Conservation (phyloP, 2,329 filamentous ascomycete genomes). For the Hypoxylon sp. region DNA sequence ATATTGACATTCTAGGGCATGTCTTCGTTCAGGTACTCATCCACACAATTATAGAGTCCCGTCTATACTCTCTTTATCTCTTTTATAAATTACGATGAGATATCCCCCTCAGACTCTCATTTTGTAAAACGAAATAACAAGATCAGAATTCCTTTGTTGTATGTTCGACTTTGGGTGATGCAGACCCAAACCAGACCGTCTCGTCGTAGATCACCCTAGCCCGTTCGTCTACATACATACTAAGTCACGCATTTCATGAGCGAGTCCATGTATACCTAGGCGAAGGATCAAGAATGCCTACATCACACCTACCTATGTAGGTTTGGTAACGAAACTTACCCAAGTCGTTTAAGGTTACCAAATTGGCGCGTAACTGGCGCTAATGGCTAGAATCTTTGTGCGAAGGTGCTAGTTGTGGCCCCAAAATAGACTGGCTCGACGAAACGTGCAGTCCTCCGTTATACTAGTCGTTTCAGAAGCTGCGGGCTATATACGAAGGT, state of each 20-base stretch:
- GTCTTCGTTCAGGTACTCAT: too few species aligned
- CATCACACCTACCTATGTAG: slow-evolving; percentile 7
- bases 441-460: neutral
- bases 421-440: slow-evolving; percentile 13
- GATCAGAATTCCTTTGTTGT: too few species aligned
- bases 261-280: slow-evolving; percentile 1
- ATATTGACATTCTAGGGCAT: too few species aligned
- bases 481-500: neutral
- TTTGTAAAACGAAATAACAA: too few species aligned
- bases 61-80: too few species aligned
- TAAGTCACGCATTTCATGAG: neutral
- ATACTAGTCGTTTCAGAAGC: slow-evolving; percentile 3
- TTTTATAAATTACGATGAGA: too few species aligned
- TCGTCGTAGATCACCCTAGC: neutral
- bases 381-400: neutral
- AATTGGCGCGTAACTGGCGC: slow-evolving; percentile 10
- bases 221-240: neutral
- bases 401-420: slow-evolving; percentile 16
- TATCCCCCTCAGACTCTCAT: too few species aligned
- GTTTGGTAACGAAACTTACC: slow-evolving; percentile 26
- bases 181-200: neutral
- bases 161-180: neutral
- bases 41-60: too few species aligned
- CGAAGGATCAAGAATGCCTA: slow-evolving; percentile 19
- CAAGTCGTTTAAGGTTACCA: slow-evolving; percentile 6